Evolutionary conservation across 140 eudicot species (phyloP), one percentile per base, ranked within the genome.

Genomic region (Erigeron philadelphicus): DNA sequence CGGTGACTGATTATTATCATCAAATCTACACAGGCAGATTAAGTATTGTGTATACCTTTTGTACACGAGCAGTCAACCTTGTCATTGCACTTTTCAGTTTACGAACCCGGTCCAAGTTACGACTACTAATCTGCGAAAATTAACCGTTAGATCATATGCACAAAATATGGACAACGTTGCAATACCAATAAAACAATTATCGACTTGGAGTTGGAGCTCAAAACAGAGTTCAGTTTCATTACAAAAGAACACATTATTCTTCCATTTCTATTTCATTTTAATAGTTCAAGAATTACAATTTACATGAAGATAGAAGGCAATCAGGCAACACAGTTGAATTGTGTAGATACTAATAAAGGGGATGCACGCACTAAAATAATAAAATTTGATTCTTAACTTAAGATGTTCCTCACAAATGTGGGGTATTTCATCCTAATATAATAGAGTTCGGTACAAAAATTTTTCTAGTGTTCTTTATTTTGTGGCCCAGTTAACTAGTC

Each of bases 21-120:
- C 56, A n/a, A 50, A 50, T 50, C 19, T 50, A 50, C 56, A 9
- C 17, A 16, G 7, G 17, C 23, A 15, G n/a, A 53, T 3, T 19
- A 4, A 48, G 11, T 48, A 8, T 58, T 66, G 62, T 70, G 64
- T 47, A 15, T 76, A 92, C 98, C 96, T 92, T 92, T 74, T 92
- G 98, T 56, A 92, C 95, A 59, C 98, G 98, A 73, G 92, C 93
- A 67, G 90, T 86, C 81, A 93, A 74, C 75, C 96, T 79, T 67
- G 96, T 88, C 98, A 93, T 89, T 78, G 85, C 92, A 84, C 96
- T 88, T 82, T 93, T 93, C 63, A 86, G 61, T 70, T 93, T 88
- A 23, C 95, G 91, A 25, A 93, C 95, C 5, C 98, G 72, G 25
- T 88, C 98, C 82, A 93, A 76, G 77, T 93, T 93, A 61, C 90